Conservation (phyloP, 148 eudicot genomes). For the Cornus kousa region DNA sequence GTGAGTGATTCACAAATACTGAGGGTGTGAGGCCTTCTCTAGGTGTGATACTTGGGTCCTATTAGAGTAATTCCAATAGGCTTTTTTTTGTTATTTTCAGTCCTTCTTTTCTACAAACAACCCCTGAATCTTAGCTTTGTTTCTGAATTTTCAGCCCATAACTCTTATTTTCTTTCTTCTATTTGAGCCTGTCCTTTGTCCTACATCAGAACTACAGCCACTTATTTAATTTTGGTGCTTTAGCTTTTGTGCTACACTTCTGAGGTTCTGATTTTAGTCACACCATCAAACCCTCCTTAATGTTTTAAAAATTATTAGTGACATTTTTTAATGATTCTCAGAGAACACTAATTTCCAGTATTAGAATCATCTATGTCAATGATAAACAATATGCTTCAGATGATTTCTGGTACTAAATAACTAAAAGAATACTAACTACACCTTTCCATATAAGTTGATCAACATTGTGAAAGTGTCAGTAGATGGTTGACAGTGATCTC, state of each 20-base stretch:
- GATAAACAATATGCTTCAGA: not conserved
- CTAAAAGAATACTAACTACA: constrained; percentile 13
- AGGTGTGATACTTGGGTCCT: too few species aligned
- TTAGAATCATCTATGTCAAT: not conserved
- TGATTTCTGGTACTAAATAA: too few species aligned
- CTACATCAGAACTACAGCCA: not conserved
- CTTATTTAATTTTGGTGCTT: not conserved
- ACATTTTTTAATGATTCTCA: not conserved
- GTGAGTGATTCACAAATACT: too few species aligned
- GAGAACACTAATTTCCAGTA: not conserved
- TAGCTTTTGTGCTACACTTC: not conserved
- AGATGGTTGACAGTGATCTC: constrained; percentile 62
- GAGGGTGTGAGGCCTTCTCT: too few species aligned
- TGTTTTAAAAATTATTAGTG: not conserved
- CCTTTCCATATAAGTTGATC: constrained; percentile 88
- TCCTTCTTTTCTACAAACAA: too few species aligned
- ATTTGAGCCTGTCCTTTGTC: too few species aligned
- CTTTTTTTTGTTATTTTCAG: too few species aligned
- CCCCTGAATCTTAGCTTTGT: too few species aligned
- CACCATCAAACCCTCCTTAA: not conserved
- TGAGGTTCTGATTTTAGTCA: not conserved
- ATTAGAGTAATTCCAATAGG: too few species aligned
- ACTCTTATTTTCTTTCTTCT: too few species aligned
- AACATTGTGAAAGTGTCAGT: constrained; percentile 82
- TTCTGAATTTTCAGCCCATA: too few species aligned